A percentile compares a stretch with the other conserved stretches of the same genome.
Conservation (phyloP, 1,139 yeast species). For the Saccharomycopsis hybrid region DNA sequence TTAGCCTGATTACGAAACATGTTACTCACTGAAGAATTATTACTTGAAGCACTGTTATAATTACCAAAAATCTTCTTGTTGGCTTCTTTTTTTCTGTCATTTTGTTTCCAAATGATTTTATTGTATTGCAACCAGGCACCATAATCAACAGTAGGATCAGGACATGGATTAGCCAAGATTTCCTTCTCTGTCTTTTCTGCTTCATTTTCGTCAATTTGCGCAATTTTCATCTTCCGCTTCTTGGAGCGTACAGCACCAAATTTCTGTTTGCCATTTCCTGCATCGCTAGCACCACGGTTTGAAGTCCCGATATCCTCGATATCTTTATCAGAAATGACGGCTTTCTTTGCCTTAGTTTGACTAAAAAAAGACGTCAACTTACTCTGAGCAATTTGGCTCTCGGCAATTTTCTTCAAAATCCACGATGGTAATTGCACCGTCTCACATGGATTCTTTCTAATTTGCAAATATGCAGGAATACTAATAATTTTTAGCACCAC, state of each 20-base stretch:
- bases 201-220: constrained; percentile 23
- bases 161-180: constrained; percentile 51
- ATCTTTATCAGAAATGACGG: constrained; percentile 39
- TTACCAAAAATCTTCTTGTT: constrained; percentile 76
- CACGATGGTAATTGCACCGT: constrained; percentile 93
- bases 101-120: constrained; percentile 80
- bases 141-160: constrained; percentile 71
- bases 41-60: constrained; percentile 34
- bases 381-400: constrained; percentile 62
- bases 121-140: constrained; percentile 70
- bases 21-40: constrained; percentile 46
- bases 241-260: constrained; percentile 43
- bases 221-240: constrained; percentile 25
- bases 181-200: constrained; percentile 40
- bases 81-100: constrained; percentile 62
- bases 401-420: constrained; percentile 61
- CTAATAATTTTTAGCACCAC: constrained; percentile 93
- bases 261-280: constrained; percentile 26
- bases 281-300: neutral
- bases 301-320: constrained; percentile 54
- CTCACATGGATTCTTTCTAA: constrained; percentile 89
- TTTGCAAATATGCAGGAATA: constrained; percentile 95
- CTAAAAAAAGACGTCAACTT: constrained; percentile 54
- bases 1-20: constrained; percentile 77
- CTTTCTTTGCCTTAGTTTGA: constrained; percentile 27